phyloP scores from a whole-genome alignment of 1,139 yeast genomes.

The Waltiozyma sp. region DNA sequence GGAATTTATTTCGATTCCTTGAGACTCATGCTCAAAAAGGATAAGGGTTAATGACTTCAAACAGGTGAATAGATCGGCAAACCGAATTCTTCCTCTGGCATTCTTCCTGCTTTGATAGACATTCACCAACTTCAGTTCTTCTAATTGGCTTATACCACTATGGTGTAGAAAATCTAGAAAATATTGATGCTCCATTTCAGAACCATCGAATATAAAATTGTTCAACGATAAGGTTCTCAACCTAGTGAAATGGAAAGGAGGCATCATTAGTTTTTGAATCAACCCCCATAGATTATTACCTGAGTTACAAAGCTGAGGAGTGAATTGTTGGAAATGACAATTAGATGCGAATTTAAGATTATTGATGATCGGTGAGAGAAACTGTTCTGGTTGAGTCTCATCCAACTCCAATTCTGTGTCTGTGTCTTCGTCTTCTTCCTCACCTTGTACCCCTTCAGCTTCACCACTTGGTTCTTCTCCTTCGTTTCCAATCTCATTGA shows the following conservation, averaged over 20 bases:
- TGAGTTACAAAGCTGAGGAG: neutral
- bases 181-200: neutral
- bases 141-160: neutral
- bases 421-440: conserved; percentile 1
- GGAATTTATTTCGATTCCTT: neutral
- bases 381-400: conserved; percentile 1
- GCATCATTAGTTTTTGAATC: neutral
- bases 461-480: conserved; percentile 1
- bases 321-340: neutral
- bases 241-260: too few species aligned
- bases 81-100: neutral
- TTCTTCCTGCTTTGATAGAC: neutral
- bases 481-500: conserved; percentile 1
- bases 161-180: too few species aligned
- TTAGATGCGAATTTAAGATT: neutral
- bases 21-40: neutral
- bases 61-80: neutral
- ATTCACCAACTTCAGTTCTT: neutral
- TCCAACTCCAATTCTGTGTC: conserved; percentile 2
- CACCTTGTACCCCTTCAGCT: conserved; percentile 2
- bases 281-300: neutral
- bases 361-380: conserved; percentile 1
- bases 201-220: neutral
- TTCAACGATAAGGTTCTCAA: neutral
- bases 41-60: neutral